These are phyloP conservation scores for Chytriomyces confervae DNA, from an alignment of 192 early-diverging fungal genomes.

Conservation along the genomic window DNA sequence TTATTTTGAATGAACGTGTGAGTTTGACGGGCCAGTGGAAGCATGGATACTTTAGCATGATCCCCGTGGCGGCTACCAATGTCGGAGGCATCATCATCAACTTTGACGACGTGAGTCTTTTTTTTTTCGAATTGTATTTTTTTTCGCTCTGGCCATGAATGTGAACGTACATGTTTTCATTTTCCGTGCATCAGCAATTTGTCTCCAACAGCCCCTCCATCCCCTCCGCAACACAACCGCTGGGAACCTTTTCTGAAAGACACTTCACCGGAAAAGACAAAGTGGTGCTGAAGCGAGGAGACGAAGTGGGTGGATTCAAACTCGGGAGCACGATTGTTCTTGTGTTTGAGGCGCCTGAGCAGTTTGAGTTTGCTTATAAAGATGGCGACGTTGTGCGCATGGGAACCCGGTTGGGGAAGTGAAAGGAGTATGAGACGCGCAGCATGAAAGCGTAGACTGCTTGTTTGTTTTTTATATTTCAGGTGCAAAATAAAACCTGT, in stretches of 20 bases:
- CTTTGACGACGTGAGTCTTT: conserved; percentile 76
- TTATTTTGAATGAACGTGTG: conserved; percentile 97
- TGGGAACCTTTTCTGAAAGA: conserved; percentile 78
- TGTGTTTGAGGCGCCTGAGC: conserved; percentile 91
- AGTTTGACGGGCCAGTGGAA: conserved; percentile 90
- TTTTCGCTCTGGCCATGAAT: conserved; percentile 13
- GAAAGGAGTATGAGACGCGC: neutral
- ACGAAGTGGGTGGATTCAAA: conserved; percentile 95
- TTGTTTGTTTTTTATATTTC: neutral
- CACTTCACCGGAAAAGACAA: conserved; percentile 72
- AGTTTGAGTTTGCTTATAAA: conserved; percentile 77
- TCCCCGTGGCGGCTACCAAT: conserved; percentile 97
- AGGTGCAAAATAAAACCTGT: no score
- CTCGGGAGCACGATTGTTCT: conserved; percentile 95
- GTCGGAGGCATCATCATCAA: conserved; percentile 95
- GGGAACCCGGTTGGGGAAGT: conserved; percentile 73
- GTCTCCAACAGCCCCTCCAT: conserved; percentile 52
- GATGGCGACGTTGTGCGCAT: conserved; percentile 79
- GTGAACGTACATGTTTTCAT: neutral
- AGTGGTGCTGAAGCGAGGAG: conserved; percentile 73
- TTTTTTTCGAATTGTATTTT: neutral
- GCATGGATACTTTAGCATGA: conserved; percentile 95
- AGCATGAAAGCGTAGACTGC: neutral
- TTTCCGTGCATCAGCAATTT: conserved; percentile 40
- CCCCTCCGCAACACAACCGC: conserved; percentile 41